A percentile compares a stretch with the other conserved stretches of the same genome.
Conservation (phyloP, 148 eudicot genomes). For the Camellia lanceoleosa region DNA sequence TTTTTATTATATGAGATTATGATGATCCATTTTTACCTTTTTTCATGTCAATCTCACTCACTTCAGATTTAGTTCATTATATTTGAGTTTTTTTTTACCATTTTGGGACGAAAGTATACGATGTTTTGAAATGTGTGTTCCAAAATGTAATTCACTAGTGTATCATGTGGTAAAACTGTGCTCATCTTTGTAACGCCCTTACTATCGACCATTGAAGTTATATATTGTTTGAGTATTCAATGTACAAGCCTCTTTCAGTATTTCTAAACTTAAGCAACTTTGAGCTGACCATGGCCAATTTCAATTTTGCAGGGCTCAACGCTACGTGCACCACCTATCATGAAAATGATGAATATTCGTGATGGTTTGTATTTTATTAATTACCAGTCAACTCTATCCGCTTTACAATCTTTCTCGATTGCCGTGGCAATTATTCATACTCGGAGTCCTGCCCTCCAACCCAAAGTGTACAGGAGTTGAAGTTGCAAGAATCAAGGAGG, state of each 20-base stretch:
- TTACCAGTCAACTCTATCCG: slow-evolving; percentile 55
- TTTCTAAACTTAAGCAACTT: not conserved
- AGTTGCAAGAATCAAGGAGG: slow-evolving; percentile 10
- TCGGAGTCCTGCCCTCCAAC: slow-evolving; percentile 42
- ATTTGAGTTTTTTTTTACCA: too few relatives aligned
- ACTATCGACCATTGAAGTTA: too few relatives aligned
- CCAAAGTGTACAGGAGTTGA: slow-evolving; percentile 47
- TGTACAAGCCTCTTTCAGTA: not conserved
- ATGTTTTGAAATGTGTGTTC: too few relatives aligned
- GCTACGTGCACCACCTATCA: slow-evolving; percentile 34
- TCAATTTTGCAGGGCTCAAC: slow-evolving; percentile 50
- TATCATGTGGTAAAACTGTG: too few relatives aligned
- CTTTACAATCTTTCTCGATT: slow-evolving; percentile 68
- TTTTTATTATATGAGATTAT: too few relatives aligned
- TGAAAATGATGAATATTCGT: slow-evolving; percentile 62
- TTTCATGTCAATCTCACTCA: too few relatives aligned
- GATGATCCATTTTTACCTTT: too few relatives aligned
- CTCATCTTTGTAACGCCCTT: too few relatives aligned
- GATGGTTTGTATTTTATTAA: slow-evolving; percentile 59
- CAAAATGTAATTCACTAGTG: too few relatives aligned
- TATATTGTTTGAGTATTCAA: too few relatives aligned
- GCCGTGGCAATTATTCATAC: slow-evolving; percentile 70
- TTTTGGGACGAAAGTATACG: too few relatives aligned
- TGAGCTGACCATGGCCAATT: not conserved
- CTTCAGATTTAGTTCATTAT: too few relatives aligned